Evolutionary conservation across 1,139 yeast species (phyloP).

Genomic region (Debaryomycetaceae sp.): DNA sequence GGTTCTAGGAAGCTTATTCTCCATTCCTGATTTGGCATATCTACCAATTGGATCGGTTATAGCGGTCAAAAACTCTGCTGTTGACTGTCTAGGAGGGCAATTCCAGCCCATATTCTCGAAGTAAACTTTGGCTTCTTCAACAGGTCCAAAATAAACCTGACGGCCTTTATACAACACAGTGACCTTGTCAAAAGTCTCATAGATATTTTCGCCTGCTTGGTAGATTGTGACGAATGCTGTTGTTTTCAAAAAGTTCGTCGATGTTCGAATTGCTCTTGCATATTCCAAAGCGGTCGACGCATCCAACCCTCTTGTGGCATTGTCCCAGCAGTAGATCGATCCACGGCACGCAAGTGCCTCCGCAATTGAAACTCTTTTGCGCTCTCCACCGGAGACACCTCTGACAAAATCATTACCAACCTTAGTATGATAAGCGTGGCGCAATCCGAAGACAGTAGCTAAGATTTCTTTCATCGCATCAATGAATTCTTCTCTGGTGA

Average conservation of each 20-base stretch:
- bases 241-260: slow-evolving; percentile 51
- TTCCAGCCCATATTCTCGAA: slow-evolving; percentile 59
- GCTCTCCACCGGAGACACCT: slow-evolving; percentile 65
- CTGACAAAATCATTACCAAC: slow-evolving; percentile 60
- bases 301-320: slow-evolving; percentile 76
- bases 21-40: slow-evolving; percentile 40
- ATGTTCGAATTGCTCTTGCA: slow-evolving; percentile 56
- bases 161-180: slow-evolving; percentile 56
- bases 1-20: slow-evolving; percentile 49
- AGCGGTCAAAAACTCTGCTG: slow-evolving; percentile 69
- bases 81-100: slow-evolving; percentile 59
- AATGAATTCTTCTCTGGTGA: slow-evolving; percentile 45
- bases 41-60: slow-evolving; percentile 57
- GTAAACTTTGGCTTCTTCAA: slow-evolving; percentile 47
- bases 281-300: slow-evolving; percentile 71
- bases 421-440: slow-evolving; percentile 51
- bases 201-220: slow-evolving; percentile 68
- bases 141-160: slow-evolving; percentile 59
- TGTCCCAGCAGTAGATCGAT: slow-evolving; percentile 65
- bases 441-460: slow-evolving; percentile 53
- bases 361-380: slow-evolving; percentile 60
- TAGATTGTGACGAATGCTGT: slow-evolving; percentile 60
- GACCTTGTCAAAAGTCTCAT: slow-evolving; percentile 59
- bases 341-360: slow-evolving; percentile 60
- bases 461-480: slow-evolving; percentile 45